phyloP scores from a whole-genome alignment of 2,329 filamentous ascomycete species.

The Metarhizium humberi region DNA sequence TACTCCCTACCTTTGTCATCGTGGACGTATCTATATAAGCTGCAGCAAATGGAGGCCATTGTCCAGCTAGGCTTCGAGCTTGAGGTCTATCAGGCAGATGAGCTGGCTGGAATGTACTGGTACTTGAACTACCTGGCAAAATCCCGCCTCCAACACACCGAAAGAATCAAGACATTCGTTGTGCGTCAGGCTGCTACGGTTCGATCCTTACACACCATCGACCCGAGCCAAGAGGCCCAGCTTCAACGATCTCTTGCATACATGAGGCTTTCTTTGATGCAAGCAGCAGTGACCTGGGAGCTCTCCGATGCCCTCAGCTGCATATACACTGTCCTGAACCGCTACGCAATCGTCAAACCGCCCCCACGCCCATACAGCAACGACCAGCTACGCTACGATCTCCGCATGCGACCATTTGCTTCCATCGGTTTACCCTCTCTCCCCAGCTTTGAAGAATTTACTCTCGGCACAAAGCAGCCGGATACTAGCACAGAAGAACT shows the following conservation, averaged over 20 bases:
- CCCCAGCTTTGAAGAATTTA: conserved; percentile 54
- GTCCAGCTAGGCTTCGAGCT: conserved; percentile 92
- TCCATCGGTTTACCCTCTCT: conserved; percentile 58
- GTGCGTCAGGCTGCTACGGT: conserved; percentile 27
- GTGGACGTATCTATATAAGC: conserved; percentile 85
- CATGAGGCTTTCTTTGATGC: conserved; percentile 51
- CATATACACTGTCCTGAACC: conserved; percentile 58
- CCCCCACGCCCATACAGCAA: conserved; percentile 56
- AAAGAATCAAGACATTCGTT: conserved; percentile 63
- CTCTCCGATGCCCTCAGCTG: conserved; percentile 45
- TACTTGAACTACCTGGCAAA: conserved; percentile 69
- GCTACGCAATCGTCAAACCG: conserved; percentile 43
- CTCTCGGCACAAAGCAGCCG: conserved; percentile 29
- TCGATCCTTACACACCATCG: conserved; percentile 7
- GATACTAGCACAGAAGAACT: conserved; percentile 29
- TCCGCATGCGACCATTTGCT: conserved; percentile 80
- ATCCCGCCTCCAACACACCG: conserved; percentile 58
- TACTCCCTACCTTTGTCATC: conserved; percentile 69
- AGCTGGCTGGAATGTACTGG: conserved; percentile 85
- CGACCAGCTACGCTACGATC: conserved; percentile 62
- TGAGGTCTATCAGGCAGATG: conserved; percentile 77
- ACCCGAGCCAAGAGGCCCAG: conserved; percentile 28
- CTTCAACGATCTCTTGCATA: conserved; percentile 42
- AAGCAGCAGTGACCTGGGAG: conserved; percentile 54
- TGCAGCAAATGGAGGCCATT: conserved; percentile 79